Conservation (phyloP, 305 asterid species). For the Fraxinus ornus region DNA sequence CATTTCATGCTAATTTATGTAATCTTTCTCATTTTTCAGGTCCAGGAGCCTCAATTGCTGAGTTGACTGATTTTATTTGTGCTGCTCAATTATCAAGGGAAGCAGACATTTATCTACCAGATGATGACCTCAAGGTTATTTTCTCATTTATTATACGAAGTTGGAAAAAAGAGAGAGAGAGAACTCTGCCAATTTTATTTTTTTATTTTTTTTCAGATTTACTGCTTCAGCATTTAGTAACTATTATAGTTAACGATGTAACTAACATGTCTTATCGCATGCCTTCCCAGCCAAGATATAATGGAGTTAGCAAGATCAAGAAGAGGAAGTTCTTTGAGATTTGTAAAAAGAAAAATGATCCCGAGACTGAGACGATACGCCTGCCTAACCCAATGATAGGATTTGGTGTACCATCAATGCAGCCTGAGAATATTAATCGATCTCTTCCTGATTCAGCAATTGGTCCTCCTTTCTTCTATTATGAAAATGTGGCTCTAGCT, state of each 20-base stretch:
- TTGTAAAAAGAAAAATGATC: slow-evolving; percentile 34
- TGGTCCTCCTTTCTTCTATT: slow-evolving; percentile 85
- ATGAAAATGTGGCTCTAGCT: slow-evolving; percentile 88
- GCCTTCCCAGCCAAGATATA: slow-evolving; percentile 44
- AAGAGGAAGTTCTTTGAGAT: slow-evolving; percentile 52
- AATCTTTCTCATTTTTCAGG: slow-evolving; percentile 43
- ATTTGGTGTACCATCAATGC: slow-evolving; percentile 60
- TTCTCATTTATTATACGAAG: slow-evolving; percentile 3
- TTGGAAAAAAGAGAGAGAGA: background rate
- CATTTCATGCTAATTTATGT: background rate
- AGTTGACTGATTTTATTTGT: slow-evolving; percentile 61
- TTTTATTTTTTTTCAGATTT: background rate
- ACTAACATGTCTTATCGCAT: slow-evolving; percentile 10
- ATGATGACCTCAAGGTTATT: slow-evolving; percentile 57
- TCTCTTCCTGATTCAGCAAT: slow-evolving; percentile 54
- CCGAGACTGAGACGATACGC: slow-evolving; percentile 48
- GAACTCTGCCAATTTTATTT: background rate
- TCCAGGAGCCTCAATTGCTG: slow-evolving; percentile 52
- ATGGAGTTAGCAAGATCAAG: slow-evolving; percentile 42
- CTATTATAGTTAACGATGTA: background rate
- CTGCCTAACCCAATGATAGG: slow-evolving; percentile 92
- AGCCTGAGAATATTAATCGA: slow-evolving; percentile 33
- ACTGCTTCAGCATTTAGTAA: background rate
- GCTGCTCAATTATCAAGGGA: slow-evolving; percentile 88
- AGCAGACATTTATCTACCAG: slow-evolving; percentile 46